Base-by-base conservation (phyloP, 495 filamentous ascomycete species). In the Tetracladium setigerum region DNA sequence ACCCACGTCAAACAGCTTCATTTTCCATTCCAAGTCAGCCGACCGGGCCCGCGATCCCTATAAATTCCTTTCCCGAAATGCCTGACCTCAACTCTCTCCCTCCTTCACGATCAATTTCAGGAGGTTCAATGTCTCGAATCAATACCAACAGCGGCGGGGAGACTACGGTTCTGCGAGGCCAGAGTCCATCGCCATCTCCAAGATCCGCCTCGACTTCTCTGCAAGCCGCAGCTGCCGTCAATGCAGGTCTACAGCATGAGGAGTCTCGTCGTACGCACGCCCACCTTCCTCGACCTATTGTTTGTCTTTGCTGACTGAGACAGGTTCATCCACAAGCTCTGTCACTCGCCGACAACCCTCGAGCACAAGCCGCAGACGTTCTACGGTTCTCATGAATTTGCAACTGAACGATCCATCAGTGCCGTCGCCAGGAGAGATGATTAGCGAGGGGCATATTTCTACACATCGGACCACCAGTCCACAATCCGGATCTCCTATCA, bases 81-180 rank as follows among this genome's bases (percentile, higher is more conserved):
- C 85, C 84, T 30, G 84, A 89, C 67, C 67, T 89, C 50, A 89
- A 90, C 61, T 87, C 83, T 30, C 75, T 89, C 30, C 82, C 83
- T 41, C 72, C 78, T 12, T 84, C 82, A 41, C 53, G 53, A 57
- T 51, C 55, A 38, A 59, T 47, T 40, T 60, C 63, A 51, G 55
- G 51, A 41, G 38, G 77, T 57, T 41, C 72, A 71, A 38, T 74
- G 70, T 17, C 66, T 43, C 61, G 48, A 59, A 54, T 27, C 60
- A 47, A 54, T 60, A 50, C 54, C 57, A 33, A 58, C 22, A 27
- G 55, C 39, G 59, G 55, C 13, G 59, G 46, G 44, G 62, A 62
- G n/a, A 61, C 44, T 15, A 35, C 48, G 41, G 56, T 54, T 37
- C 52, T 67, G 30, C 64, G 58, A 19, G 63, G 64, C 47, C 64